Percentiles rank a stretch among this genome's conserved stretches.
Conservation (phyloP, 768 basidiomycete species). For the Sporobolomyces phaffii region DNA sequence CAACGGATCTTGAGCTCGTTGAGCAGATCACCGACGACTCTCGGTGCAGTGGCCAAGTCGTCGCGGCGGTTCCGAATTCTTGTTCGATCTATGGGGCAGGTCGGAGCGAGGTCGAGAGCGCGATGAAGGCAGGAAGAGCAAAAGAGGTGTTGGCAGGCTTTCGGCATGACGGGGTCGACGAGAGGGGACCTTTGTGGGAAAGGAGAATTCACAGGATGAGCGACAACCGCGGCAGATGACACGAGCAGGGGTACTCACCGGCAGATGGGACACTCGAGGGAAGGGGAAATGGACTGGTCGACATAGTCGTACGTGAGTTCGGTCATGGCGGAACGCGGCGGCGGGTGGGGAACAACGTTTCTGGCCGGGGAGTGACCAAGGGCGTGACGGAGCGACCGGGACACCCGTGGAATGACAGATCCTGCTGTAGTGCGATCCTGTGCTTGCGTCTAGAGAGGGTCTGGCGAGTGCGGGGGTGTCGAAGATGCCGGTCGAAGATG, state of each 20-base stretch:
- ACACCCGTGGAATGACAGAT: not conserved
- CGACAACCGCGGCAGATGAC: not conserved
- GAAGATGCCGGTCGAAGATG: too few relatives aligned
- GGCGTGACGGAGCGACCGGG: slow-evolving; percentile 12
- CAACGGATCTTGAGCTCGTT: slow-evolving; percentile 12
- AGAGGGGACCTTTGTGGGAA: not conserved
- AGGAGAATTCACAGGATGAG: not conserved
- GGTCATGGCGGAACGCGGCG: not conserved
- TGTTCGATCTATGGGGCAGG: slow-evolving; percentile 25
- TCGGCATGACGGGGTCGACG: slow-evolving; percentile 11
- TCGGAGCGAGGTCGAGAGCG: slow-evolving; percentile 1
- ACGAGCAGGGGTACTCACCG: not conserved
- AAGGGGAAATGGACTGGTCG: not conserved
- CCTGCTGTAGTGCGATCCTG: too few relatives aligned
- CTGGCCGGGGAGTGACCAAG: too few relatives aligned
- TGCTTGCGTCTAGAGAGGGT: too few relatives aligned
- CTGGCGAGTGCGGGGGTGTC: too few relatives aligned
- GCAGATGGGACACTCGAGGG: slow-evolving; percentile 26
- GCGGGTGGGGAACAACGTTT: not conserved
- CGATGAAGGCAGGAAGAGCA: slow-evolving; percentile 17
- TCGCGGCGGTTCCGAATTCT: not conserved
- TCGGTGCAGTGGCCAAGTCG: not conserved
- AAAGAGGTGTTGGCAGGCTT: slow-evolving; percentile 20
- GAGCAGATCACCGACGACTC: slow-evolving; percentile 16
- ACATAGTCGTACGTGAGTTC: not conserved